Evolutionary conservation across 78 protist genomes (phyloP).

Genomic region (Polysphondylium violaceum): DNA sequence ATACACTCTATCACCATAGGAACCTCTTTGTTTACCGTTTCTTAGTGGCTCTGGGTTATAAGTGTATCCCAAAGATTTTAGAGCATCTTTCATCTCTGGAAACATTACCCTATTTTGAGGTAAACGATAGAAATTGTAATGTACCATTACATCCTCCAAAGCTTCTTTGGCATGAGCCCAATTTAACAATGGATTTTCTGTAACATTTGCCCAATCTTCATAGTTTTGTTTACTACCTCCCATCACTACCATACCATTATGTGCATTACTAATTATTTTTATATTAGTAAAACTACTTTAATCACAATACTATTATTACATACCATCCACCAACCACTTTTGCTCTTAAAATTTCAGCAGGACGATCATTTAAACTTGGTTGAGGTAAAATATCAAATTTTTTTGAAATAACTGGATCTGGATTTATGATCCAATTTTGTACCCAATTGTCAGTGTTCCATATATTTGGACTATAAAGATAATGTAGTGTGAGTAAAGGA

Average conservation of each 20-base stretch:
- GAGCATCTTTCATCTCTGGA: neutral
- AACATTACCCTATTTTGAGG: neutral
- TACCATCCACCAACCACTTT: slow-evolving; percentile 10
- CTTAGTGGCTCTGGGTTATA: neutral
- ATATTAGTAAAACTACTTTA: too few relatives aligned
- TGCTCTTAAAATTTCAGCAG: neutral
- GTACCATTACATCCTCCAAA: neutral
- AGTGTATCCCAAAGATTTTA: neutral
- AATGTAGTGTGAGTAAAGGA: too few relatives aligned
- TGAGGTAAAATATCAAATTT: neutral
- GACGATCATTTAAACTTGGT: neutral
- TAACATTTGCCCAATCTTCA: neutral
- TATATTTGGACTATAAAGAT: neutral
- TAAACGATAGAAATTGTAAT: neutral
- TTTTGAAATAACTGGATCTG: neutral
- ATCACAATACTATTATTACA: too few relatives aligned
- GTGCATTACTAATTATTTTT: too few relatives aligned
- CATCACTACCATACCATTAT: slow-evolving; percentile 3
- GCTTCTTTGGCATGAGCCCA: neutral
- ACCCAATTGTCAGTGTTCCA: neutral
- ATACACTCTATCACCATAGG: neutral
- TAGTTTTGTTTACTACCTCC: neutral
- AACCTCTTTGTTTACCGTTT: neutral
- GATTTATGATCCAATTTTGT: neutral
- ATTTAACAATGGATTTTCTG: neutral